phyloP scores from a whole-genome alignment of 2,329 filamentous ascomycete species.

The Cercospora brassicicola region DNA sequence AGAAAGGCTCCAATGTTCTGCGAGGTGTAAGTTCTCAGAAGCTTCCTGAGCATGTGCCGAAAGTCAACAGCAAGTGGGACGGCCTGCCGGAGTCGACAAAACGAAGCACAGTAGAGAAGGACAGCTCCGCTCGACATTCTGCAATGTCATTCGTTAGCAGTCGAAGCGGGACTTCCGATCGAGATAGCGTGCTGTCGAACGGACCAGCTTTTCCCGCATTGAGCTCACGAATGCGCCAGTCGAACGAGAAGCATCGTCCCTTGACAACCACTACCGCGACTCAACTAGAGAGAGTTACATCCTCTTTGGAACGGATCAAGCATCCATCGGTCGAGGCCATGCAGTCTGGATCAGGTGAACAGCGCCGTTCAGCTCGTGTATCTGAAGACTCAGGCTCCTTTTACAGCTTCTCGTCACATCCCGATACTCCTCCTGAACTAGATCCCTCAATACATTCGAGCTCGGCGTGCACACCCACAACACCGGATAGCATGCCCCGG shows the following conservation, averaged over 20 bases:
- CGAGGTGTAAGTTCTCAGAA: conserved; percentile 47
- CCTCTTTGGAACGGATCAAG: neutral
- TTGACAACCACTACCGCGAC: neutral
- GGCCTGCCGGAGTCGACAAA: conserved; percentile 49
- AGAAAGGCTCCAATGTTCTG: conserved; percentile 38
- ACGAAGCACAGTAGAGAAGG: conserved; percentile 23
- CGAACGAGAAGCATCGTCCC: neutral
- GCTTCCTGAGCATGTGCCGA: conserved; percentile 52
- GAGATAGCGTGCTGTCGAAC: conserved; percentile 1
- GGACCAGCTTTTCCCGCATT: neutral
- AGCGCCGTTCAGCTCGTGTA: neutral
- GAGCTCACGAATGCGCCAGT: neutral
- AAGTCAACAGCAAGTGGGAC: conserved; percentile 57
- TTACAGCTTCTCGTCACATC: neutral
- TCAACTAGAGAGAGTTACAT: neutral
- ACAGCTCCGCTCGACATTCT: neutral
- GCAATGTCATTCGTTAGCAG: neutral
- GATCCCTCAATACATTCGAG: neutral
- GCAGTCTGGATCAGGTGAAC: neutral
- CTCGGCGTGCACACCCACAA: neutral
- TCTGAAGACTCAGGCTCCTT: neutral
- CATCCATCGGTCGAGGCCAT: neutral
- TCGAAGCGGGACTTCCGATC: neutral
- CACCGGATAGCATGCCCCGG: neutral
- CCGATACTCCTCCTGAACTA: neutral